Base-by-base conservation (phyloP, 2,329 filamentous ascomycete genomes). In the Furcasterigmium furcatum region DNA sequence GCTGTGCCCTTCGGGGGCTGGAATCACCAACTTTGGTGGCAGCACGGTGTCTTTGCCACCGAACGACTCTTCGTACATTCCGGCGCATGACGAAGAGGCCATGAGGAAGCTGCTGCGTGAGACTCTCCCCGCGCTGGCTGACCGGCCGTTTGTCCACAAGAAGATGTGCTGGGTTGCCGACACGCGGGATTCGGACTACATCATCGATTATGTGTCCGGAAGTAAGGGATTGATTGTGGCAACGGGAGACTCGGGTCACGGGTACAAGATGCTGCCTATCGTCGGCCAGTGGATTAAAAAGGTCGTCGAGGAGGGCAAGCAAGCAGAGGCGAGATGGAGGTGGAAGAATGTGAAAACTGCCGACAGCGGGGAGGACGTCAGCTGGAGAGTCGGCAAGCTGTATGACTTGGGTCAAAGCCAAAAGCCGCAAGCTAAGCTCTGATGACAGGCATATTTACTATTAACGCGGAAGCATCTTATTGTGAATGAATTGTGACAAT, bases 131-230 rank as follows among this genome's bases (percentile, higher is more conserved):
- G 63, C 62, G 35, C 65, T 83, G 19, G 71, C 73, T 0, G 68
- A 80, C 14, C 58, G 80, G 3, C 79, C 79, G 0, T 64, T 85
- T n/a, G 72, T 84, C 3, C 65, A 73, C 25, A 72, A 73, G 53
- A 70, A 68, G 2, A 59, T 85, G n/a, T 85, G 82, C 55, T 85
- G 81, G 80, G 80, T 80, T 48, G 79, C 79, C 1, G 82, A 85
- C 53, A 80, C 78, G 0, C 66, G 61, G 9, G 77, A 83, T 52
- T 81, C 78, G 1, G 77, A 84, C 40, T 85, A 74, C 50, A 71
- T 81, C 41, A 70, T 85, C 35, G 80, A 84, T 55, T 78, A 72
- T 44, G 73, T 84, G 1, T 73, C 76, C 0, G 80, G 80, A 1
- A 49, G 14, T 14, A 38, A 56, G 30, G 64, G 64, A 29, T 63